Conservation (phyloP, 192 early-diverging fungal genomes). For the Umbelopsis vinacea region DNA sequence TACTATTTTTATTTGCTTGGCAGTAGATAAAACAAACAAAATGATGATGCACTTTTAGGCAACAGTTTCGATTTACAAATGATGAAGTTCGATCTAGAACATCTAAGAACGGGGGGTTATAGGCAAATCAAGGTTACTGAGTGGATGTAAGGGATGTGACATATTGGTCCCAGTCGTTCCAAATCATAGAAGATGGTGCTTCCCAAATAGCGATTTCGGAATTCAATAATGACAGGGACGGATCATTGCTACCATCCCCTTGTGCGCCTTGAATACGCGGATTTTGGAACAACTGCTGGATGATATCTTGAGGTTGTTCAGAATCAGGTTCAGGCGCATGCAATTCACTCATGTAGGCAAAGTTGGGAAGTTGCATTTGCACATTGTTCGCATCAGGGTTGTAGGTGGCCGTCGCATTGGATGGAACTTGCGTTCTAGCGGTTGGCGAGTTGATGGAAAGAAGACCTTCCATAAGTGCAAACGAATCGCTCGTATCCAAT, state of each 20-base stretch:
- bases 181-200: conserved; percentile 12
- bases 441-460: not conserved
- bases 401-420: not conserved
- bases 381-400: not conserved
- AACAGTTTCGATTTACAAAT: not conserved
- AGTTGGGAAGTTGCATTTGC: conserved; percentile 1
- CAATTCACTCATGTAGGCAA: conserved; percentile 9
- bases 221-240: not conserved
- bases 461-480: conserved; percentile 3
- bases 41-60: too few relatives aligned
- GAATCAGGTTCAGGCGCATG: conserved; percentile 2
- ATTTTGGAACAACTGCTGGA: conserved; percentile 11
- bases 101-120: not conserved
- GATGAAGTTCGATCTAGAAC: not conserved
- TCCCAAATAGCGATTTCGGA: conserved; percentile 12
- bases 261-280: not conserved
- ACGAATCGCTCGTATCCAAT: not conserved
- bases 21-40: too few relatives aligned
- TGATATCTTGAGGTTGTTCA: conserved; percentile 9
- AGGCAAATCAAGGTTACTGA: not conserved
- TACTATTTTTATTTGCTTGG: too few relatives aligned
- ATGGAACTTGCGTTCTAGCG: not conserved
- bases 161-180: conserved; percentile 23
- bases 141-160: not conserved
- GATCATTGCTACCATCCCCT: not conserved